Percentiles rank a stretch among this genome's conserved stretches.
Evolutionary conservation across 1,139 yeast genomes (phyloP).

Genomic region (Diutina siamensis): DNA sequence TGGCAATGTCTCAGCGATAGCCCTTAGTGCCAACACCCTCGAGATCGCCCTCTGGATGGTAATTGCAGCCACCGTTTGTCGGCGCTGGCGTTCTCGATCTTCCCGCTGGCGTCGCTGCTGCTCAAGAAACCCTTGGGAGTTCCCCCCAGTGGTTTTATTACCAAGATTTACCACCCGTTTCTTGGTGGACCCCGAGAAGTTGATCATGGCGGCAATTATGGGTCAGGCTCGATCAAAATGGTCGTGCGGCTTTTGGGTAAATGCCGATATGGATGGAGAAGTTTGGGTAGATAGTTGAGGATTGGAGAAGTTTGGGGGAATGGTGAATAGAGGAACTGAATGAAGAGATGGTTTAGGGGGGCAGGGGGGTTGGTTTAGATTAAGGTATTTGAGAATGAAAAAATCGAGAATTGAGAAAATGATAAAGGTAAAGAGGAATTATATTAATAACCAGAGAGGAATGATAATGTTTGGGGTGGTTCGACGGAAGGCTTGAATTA

Average conservation of each 20-base stretch:
- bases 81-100: slow-evolving; percentile 46
- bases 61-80: slow-evolving; percentile 35
- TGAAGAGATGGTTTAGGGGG: too few species aligned
- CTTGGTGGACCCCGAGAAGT: slow-evolving; percentile 56
- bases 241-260: neutral
- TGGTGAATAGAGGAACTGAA: too few species aligned
- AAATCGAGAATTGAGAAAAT: too few species aligned
- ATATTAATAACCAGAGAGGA: too few species aligned
- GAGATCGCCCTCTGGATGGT: slow-evolving; percentile 39
- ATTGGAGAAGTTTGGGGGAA: too few species aligned
- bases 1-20: neutral
- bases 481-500: too few species aligned
- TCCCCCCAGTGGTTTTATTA: slow-evolving; percentile 21
- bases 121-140: slow-evolving; percentile 27
- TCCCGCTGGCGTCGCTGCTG: slow-evolving; percentile 57
- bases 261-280: neutral
- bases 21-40: slow-evolving; percentile 19
- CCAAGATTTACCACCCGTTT: slow-evolving; percentile 70
- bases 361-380: too few species aligned
- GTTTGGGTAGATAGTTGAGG: too few species aligned
- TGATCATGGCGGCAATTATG: slow-evolving; percentile 21
- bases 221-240: neutral
- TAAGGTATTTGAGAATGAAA: too few species aligned
- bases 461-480: too few species aligned
- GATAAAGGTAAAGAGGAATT: too few species aligned